Evolutionary conservation across 73 alveolate genomes (phyloP).

Genomic region (Diophrys sp.): DNA sequence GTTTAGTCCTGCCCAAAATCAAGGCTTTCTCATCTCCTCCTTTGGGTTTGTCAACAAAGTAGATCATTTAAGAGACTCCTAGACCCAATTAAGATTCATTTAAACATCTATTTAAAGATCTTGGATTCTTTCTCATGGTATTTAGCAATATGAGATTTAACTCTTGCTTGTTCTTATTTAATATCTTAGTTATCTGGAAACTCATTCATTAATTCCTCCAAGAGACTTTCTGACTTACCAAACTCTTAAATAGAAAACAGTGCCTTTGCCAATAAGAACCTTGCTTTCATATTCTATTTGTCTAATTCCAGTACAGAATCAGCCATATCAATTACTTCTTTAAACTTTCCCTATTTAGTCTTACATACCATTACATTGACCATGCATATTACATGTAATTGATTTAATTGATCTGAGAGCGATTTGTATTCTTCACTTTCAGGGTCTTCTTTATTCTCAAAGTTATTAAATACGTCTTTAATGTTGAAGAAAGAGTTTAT

Average conservation of each 20-base stretch:
- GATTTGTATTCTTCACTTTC: conserved; percentile 32
- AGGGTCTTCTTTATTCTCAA: conserved; percentile 35
- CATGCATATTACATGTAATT: conserved; percentile 5
- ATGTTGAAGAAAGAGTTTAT: conserved; percentile 35
- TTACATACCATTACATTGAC: conserved; percentile 31
- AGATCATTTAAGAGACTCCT: neutral
- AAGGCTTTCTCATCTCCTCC: too few relatives aligned
- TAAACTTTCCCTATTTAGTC: conserved; percentile 31
- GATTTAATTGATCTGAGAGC: conserved; percentile 18
- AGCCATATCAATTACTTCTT: conserved; percentile 39
- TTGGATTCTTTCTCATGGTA: conserved; percentile 34
- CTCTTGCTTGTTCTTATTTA: conserved; percentile 25
- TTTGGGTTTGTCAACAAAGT: too few relatives aligned
- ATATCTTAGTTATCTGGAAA: conserved; percentile 47
- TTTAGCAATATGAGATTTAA: conserved; percentile 5
- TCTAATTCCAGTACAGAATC: conserved; percentile 27
- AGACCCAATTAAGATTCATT: conserved; percentile 8
- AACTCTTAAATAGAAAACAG: conserved; percentile 26
- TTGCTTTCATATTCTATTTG: conserved; percentile 30
- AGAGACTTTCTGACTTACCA: conserved; percentile 20
- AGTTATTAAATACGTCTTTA: conserved; percentile 50
- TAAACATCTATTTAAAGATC: conserved; percentile 39
- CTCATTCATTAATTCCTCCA: conserved; percentile 12
- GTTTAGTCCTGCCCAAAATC: too few relatives aligned
- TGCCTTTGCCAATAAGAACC: conserved; percentile 44